Evolutionary conservation across 805 yeast genomes (phyloP), one percentile per base, ranked within the genome.

Genomic region (Pichia phayaonensis): DNA sequence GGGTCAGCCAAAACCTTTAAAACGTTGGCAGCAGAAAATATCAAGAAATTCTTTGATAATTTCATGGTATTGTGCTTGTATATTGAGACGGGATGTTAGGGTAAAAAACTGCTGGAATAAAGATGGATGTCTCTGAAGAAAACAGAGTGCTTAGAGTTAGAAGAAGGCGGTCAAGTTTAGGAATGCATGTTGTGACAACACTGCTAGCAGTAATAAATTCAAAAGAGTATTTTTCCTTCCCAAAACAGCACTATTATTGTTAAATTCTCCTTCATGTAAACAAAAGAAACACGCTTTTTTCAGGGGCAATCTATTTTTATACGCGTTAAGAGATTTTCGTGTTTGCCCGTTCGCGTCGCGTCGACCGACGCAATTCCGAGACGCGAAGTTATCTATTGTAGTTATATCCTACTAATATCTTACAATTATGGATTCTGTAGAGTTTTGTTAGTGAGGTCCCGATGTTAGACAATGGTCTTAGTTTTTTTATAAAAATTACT

Each of bases 1-100:
- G 87, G 82, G 38, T 76, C 68, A 13, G 80, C 78, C 11, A 21
- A 12, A 11, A 34, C 38, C 20, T n/a, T 16, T n/a, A 34, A 11
- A 27, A 48, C 47, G 11, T 29, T 40, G 42, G 40, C 16, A n/a
- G 20, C n/a, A 7, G 38, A 16, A 34, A 34, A 4, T n/a, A 34
- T 11, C 11, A 34, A 20, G 38, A 34, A 34, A 34, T 34, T 34
- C 20, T 5, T n/a, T 34, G 38, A 16, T n/a, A 34, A n/a, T 34
- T 34, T 34, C 38, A 34, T 34, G 8, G 18, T 31, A 31, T 8
- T 29, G 16, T 12, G 13, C 10, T 34, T 34, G 20, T 31, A 31
- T 31, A 13, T 31, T 31, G 38, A 5, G 38, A 16, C 7, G 4
- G 18, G 16, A 8, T 31, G 11, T 31, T 31, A 15, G 8, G 5